Base-by-base conservation (phyloP, 1,284 basidiomycete genomes). In the Ustilago xerochloae region DNA sequence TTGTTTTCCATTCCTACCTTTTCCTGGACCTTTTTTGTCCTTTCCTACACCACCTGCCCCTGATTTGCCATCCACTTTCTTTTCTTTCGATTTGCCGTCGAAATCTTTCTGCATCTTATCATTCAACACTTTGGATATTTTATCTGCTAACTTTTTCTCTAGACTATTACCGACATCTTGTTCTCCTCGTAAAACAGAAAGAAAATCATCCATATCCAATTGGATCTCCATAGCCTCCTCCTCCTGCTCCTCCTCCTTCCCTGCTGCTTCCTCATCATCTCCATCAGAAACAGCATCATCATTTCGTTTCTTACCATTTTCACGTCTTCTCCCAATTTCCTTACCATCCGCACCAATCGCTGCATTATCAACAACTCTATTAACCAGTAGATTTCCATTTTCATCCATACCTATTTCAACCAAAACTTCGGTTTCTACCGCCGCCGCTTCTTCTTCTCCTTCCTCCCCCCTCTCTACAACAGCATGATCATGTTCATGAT, bases 181-280 rank as follows among this genome's bases (percentile, higher is more conserved):
- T 3, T 52, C 60, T 15, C 61, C 70, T 15, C 56, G 51, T 32
- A 73, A 7, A 6, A 67, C 58, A 3, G 49, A 53, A 35, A 65
- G 35, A 7, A 74, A 41, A 32, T 74, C 71, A n/a, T 64, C 65
- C 13, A 52, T n/a, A 20, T 74, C 65, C 13, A 74, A 54, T 38
- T 74, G 49, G 24, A 72, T 63, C 43, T 62, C 63, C 18, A 71
- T 20, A 7, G 63, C 30, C 18, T 39, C 28, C 22, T 62, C 61
- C 8, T 18, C 35, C 6, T 54, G n/a, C n/a, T n/a, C n/a, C n/a
- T n/a, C n/a, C n/a, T n/a, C n/a, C n/a, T n/a, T n/a, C n/a, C n/a
- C n/a, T n/a, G n/a, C n/a, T n/a, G n/a, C n/a, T n/a, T n/a, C 16
- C 20, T 33, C 30, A 8, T 33, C 41, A 4, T 26, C 51, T 7